These are phyloP conservation scores for Volvox reticuliferus DNA, from an alignment of 139 green algal genomes.

Conservation along the genomic window DNA sequence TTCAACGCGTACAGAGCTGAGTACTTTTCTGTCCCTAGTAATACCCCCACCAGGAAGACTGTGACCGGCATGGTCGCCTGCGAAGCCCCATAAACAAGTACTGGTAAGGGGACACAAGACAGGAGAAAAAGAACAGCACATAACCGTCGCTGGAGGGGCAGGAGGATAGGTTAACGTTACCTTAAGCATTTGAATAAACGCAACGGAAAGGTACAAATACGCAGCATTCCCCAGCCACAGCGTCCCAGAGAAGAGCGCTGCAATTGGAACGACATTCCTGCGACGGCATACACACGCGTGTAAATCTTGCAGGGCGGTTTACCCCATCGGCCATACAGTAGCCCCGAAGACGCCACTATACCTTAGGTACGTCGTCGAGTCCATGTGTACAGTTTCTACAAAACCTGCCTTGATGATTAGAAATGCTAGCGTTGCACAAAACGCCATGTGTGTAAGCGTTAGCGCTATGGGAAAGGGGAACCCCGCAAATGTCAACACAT, in stretches of 20 bases:
- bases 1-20: conserved; percentile 63
- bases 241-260: conserved; percentile 86
- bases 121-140: neutral
- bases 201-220: conserved; percentile 94
- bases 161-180: neutral
- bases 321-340: neutral
- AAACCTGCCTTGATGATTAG: conserved; percentile 52
- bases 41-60: conserved; percentile 58
- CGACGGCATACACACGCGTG: neutral
- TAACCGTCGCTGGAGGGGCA: neutral
- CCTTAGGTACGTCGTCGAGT: conserved; percentile 52
- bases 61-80: conserved; percentile 61
- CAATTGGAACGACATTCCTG: conserved; percentile 77
- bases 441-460: conserved; percentile 72
- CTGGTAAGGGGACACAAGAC: neutral
- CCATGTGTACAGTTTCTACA: conserved; percentile 40
- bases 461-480: conserved; percentile 80
- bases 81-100: neutral
- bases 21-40: conserved; percentile 83
- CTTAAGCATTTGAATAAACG: conserved; percentile 98
- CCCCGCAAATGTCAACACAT: conserved; percentile 66
- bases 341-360: neutral
- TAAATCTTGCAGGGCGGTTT: too few species aligned
- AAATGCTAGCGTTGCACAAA: conserved; percentile 59
- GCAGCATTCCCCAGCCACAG: conserved; percentile 96